Evolutionary conservation across 495 filamentous ascomycete species (phyloP).

Genomic region (Neurospora sp.): DNA sequence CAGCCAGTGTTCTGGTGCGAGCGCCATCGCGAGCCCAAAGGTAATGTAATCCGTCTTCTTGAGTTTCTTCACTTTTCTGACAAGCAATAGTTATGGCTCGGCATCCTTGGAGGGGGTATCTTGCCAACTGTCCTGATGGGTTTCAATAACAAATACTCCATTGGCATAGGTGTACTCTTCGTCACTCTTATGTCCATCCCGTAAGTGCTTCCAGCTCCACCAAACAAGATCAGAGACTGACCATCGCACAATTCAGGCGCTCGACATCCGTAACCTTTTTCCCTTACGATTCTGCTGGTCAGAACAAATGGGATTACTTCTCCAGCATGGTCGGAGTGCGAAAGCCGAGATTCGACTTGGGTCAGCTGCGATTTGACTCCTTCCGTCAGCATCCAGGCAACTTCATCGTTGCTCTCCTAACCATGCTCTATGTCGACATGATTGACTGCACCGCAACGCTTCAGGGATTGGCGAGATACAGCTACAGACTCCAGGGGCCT

Average conservation of each 20-base stretch:
- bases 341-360: neutral
- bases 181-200: constrained; percentile 81
- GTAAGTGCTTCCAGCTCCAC: constrained; percentile 17
- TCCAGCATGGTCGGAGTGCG: constrained; percentile 21
- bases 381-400: constrained; percentile 19
- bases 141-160: constrained; percentile 68
- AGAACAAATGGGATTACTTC: constrained; percentile 65
- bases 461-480: constrained; percentile 78
- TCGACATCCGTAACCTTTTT: constrained; percentile 69
- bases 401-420: constrained; percentile 69
- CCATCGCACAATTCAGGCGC: constrained; percentile 30
- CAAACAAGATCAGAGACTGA: neutral
- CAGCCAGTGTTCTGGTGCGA: constrained; percentile 25
- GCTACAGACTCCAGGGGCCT: constrained; percentile 47
- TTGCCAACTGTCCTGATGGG: constrained; percentile 69
- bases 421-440: constrained; percentile 82
- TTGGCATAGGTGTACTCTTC: constrained; percentile 71
- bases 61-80: constrained; percentile 6
- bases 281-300: constrained; percentile 54
- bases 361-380: neutral
- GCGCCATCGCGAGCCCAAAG: constrained; percentile 61
- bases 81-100: constrained; percentile 55
- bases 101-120: constrained; percentile 68
- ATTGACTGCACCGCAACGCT: constrained; percentile 54
- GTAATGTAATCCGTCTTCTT: constrained; percentile 15